Base-by-base conservation (phyloP, 306 rosid genomes). In the Cucurbita ficifolia region DNA sequence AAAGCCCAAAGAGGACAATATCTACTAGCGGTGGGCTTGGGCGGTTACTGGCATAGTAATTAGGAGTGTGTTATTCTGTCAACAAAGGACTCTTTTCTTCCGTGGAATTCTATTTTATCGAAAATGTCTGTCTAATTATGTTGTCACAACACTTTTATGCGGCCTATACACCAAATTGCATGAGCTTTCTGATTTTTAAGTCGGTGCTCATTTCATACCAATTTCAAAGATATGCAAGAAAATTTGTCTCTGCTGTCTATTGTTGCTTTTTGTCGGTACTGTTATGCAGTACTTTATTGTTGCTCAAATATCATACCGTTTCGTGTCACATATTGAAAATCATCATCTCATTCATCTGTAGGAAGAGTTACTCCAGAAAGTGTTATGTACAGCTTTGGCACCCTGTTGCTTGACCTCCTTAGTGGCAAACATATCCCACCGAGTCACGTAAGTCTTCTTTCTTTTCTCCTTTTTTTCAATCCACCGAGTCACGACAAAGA, bases 371-470 rank as follows among this genome's bases (percentile, higher is more conserved):
- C 92, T 39, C 88, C 97, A 48, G 97, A 94, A 81, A 94, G 96
- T 81, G 99, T 91, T 50, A 91, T 84, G 35, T 94, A 91, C 64
- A 94, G 97, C 82, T 94, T 94, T 72, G 99, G 99, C 56, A 94
- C 97, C 69, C 95, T 94, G 78, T 84, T 89, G 82, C 92, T 94
- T 70, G 99, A 94, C 83, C 99, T 94, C 73, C 97, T 94, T 45
- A 94, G 99, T 69, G 99, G 99, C 68, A 94, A 94, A 42, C 97
- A 94, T 65, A 91, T 94, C 80, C 99, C 99, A 75, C 99, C 99
- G 35, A 94, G 99, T 76, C 99, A 89, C 82, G 99, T 89, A 82
- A 89, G 96, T 83, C 75, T 75, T 74, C 56, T 83, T 80, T 68
- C 61, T 71, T 63, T 35, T 42, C 24, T 42, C 53, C 35, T 13